phyloP scores from a whole-genome alignment of 108 stramenopile species.

The Nitzschia sp. region DNA sequence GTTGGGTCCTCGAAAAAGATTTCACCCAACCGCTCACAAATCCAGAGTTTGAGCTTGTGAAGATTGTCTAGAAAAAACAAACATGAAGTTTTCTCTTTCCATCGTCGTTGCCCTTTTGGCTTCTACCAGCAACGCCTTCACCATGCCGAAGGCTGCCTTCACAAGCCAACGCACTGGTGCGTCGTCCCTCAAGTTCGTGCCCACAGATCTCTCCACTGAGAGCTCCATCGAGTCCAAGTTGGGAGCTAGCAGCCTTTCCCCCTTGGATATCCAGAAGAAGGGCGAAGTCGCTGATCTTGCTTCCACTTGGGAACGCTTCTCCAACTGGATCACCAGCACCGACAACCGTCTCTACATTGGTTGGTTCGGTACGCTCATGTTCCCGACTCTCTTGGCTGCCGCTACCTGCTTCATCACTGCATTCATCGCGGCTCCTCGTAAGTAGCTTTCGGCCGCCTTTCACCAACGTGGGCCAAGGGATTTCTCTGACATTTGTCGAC shows the following conservation, averaged over 20 bases:
- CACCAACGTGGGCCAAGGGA: too few species aligned
- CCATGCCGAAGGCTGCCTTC: conserved; percentile 10
- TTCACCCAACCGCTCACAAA: neutral
- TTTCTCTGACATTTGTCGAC: too few species aligned
- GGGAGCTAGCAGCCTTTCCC: conserved; percentile 11
- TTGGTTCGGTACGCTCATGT: conserved; percentile 44
- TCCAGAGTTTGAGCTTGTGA: neutral
- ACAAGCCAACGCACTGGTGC: conserved; percentile 15
- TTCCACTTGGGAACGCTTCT: conserved; percentile 31
- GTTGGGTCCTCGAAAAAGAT: too few species aligned
- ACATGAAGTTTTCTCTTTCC: conserved; percentile 31
- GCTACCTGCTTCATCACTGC: conserved; percentile 33
- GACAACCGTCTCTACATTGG: conserved; percentile 47
- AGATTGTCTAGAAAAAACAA: conserved; percentile 1
- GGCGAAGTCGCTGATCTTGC: conserved; percentile 1
- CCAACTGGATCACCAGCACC: conserved; percentile 45
- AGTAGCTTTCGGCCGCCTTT: too few species aligned
- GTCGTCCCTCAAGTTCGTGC: conserved; percentile 19
- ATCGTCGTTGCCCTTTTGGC: conserved; percentile 32
- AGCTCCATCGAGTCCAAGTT: conserved; percentile 13
- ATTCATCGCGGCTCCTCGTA: conserved; percentile 37
- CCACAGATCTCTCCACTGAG: neutral
- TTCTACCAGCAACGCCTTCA: conserved; percentile 29
- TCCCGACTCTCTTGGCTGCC: conserved; percentile 36
- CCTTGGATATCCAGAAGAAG: conserved; percentile 21